Evolutionary conservation across 768 basidiomycete species (phyloP).

Genomic region (Crepidotus variabilis): DNA sequence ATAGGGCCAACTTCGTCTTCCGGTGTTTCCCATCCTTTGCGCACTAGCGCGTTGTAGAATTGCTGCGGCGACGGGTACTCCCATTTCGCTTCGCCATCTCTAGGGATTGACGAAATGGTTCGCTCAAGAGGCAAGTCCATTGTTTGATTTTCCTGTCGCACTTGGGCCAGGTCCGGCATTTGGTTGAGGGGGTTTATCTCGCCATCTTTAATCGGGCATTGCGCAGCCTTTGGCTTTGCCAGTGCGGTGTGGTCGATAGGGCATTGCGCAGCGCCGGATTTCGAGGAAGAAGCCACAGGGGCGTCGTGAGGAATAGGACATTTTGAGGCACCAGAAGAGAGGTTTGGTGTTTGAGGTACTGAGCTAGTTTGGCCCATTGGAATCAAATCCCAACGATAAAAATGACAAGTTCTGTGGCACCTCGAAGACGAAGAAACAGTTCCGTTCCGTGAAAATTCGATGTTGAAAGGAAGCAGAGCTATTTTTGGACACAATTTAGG

Average conservation of each 20-base stretch:
- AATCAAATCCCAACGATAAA: neutral
- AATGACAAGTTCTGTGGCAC: neutral
- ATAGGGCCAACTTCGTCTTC: slow-evolving; percentile 95
- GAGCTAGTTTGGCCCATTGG: slow-evolving; percentile 48
- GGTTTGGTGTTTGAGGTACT: slow-evolving; percentile 18
- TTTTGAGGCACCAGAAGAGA: slow-evolving; percentile 18
- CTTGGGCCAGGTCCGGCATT: slow-evolving; percentile 82
- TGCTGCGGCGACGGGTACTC: slow-evolving; percentile 98
- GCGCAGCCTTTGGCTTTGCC: slow-evolving; percentile 30
- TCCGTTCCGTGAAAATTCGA: too few species aligned
- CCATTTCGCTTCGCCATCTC: slow-evolving; percentile 61
- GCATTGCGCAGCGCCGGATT: slow-evolving; percentile 34
- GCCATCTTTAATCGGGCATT: slow-evolving; percentile 64
- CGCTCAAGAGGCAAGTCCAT: slow-evolving; percentile 68
- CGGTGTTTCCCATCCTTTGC: slow-evolving; percentile 97
- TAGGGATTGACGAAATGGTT: slow-evolving; percentile 82
- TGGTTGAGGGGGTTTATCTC: slow-evolving; percentile 74
- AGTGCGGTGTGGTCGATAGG: slow-evolving; percentile 38
- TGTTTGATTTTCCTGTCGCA: slow-evolving; percentile 53
- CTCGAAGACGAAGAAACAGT: neutral
- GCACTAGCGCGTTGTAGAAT: slow-evolving; percentile 93
- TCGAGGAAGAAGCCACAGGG: slow-evolving; percentile 14
- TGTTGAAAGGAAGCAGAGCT: too few species aligned
- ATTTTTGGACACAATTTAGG: too few species aligned
- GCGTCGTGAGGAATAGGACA: slow-evolving; percentile 40